These are phyloP conservation scores for Saccharomycopsis synnaedendra DNA, from an alignment of 805 yeast genomes.

Conservation along the genomic window DNA sequence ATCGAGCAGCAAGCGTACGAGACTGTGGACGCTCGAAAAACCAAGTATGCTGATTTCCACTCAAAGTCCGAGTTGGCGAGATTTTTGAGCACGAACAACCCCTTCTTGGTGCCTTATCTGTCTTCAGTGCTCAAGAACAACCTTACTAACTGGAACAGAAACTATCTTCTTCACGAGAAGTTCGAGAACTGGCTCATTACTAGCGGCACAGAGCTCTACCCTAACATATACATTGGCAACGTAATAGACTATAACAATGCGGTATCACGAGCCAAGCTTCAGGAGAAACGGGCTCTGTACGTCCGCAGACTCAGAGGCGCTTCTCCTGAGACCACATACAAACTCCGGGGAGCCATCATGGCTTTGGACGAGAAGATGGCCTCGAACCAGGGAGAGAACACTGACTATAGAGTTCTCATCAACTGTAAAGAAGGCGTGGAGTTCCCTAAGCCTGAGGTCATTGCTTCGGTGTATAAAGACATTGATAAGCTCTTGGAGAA, in stretches of 20 bases:
- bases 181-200: conserved; percentile 17
- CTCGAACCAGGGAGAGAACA: conserved; percentile 1
- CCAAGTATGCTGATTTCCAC: conserved; percentile 3
- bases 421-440: conserved; percentile 17
- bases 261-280: conserved; percentile 9
- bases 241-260: conserved; percentile 16
- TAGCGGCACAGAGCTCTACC: conserved; percentile 12
- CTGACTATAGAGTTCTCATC: conserved; percentile 11
- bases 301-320: conserved; percentile 1
- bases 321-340: background rate
- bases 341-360: conserved; percentile 8
- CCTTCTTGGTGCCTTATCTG: conserved; percentile 15
- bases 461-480: conserved; percentile 7
- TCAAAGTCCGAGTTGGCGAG: conserved; percentile 7
- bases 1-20: background rate
- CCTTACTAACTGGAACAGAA: conserved; percentile 16
- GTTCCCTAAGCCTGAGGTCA: conserved; percentile 13
- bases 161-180: conserved; percentile 17
- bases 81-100: conserved; percentile 9
- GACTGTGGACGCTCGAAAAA: background rate
- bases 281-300: conserved; percentile 7
- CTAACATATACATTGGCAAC: conserved; percentile 15
- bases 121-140: conserved; percentile 15
- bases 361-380: conserved; percentile 10
- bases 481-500: conserved; percentile 6